Percentiles rank a stretch among this genome's conserved stretches.
Conservation (phyloP, 331 rosid genomes). For the Stylosanthes scabra region DNA sequence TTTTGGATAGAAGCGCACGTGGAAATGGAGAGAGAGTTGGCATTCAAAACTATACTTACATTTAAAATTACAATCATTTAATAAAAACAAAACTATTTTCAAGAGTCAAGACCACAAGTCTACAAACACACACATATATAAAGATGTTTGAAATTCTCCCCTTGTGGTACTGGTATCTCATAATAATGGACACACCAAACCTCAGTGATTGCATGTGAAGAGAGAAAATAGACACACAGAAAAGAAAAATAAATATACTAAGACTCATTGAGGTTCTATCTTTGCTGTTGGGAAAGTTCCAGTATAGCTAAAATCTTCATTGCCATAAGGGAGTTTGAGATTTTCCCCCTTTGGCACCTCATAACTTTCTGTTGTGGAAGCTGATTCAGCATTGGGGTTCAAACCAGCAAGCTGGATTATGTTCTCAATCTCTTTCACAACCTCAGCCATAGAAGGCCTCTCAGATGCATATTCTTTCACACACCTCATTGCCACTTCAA, state of each 20-base stretch:
- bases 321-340: slow-evolving; percentile 39
- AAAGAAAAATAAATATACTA: not conserved
- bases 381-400: slow-evolving; percentile 55
- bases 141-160: slow-evolving; percentile 19
- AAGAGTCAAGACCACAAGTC: slow-evolving; percentile 28
- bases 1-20: no score
- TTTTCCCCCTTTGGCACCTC: slow-evolving; percentile 31
- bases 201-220: slow-evolving; percentile 21
- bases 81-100: slow-evolving; percentile 36
- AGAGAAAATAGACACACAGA: slow-evolving; percentile 2
- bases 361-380: slow-evolving; percentile 45
- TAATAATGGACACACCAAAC: slow-evolving; percentile 4
- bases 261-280: slow-evolving; percentile 53
- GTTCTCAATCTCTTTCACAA: slow-evolving; percentile 55
- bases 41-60: slow-evolving; percentile 12
- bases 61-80: slow-evolving; percentile 34
- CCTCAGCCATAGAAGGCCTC: slow-evolving; percentile 61
- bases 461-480: slow-evolving; percentile 53
- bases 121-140: not conserved
- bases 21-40: not conserved
- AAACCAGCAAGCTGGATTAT: slow-evolving; percentile 51
- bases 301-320: slow-evolving; percentile 52
- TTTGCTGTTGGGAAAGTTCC: slow-evolving; percentile 49
- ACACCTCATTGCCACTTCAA: slow-evolving; percentile 54
- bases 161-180: not conserved